Conservation (phyloP, 2,329 filamentous ascomycete species). For the Monosporascus sp. region DNA sequence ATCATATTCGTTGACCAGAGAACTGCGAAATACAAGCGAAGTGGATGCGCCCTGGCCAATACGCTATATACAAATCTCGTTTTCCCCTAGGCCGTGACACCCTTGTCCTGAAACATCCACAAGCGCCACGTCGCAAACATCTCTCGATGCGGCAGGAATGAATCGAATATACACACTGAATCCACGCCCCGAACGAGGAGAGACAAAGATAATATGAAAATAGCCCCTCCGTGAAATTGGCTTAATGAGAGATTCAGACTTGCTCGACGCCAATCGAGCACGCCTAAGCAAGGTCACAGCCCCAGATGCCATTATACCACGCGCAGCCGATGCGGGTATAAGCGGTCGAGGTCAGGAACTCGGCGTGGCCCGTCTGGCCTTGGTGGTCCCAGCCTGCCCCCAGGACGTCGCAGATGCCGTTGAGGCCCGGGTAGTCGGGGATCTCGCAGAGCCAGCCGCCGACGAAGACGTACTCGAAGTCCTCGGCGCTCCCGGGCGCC, state of each 20-base stretch:
- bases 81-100: too few species aligned
- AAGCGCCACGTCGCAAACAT: too few species aligned
- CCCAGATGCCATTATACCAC: neutral
- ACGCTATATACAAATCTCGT: too few species aligned
- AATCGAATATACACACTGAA: too few species aligned
- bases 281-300: neutral
- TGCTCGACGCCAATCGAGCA: neutral
- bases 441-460: slow-evolving; percentile 1
- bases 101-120: too few species aligned
- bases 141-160: too few species aligned
- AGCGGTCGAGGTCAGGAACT: neutral
- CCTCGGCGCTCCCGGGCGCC: neutral
- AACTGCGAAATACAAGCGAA: too few species aligned
- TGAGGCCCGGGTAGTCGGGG: neutral
- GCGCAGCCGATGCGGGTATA: neutral
- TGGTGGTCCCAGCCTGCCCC: neutral
- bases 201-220: neutral
- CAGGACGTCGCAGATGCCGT: neutral
- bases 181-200: too few species aligned
- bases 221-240: neutral
- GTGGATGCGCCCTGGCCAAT: too few species aligned
- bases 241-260: too few species aligned
- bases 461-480: neutral
- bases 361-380: neutral
- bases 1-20: too few species aligned